Evolutionary conservation across 2,329 filamentous ascomycete species (phyloP), one percentile per base, ranked within the genome.

Genomic region (Arthrobotrys iridis): DNA sequence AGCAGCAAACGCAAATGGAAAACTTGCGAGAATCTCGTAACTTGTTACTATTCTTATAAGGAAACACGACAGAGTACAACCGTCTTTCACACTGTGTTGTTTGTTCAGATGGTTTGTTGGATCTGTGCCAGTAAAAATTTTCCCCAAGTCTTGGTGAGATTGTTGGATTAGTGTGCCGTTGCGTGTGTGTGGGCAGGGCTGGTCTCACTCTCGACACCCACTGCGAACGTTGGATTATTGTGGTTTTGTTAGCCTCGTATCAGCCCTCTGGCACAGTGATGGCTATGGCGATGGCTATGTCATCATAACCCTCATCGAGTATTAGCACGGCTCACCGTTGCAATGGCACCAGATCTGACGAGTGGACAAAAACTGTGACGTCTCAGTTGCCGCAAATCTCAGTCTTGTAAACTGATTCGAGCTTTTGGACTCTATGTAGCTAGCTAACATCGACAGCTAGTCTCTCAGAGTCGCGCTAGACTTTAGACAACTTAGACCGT

Each of bases 31-130:
- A 52, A 52, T 66, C 45, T 59, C 64, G 64, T 55, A 60, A 68
- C 52, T 43, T 60, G 64, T 68, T 68, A 50, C 64, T 68, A 68
- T 68, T 68, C 64, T 68, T 60, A 60, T 35, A 30, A 22, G 6
- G 10, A 28, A 15, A 35, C 50, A 50, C 30, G 28, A 40, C 52
- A 40, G 28, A 33, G 64, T 33, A 67, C 63, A 37, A 46, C 37
- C 52, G 30, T 15, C 45, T 8, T 18, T 22, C 20, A 43, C 30
- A 13, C 22, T 33, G 33, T 46, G 43, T 37, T 37, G 35, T 20
- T 24, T 3, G 8, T n/a, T 11, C 13, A 18, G 5, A 24, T n/a
- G 18, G 30, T 22, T 41, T 40, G 37, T 40, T 52, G 46, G 10
- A 52, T 52, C 26, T n/a, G 46, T 18, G n/a, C 26, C 28, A 15